Evolutionary conservation across 2,329 filamentous ascomycete species (phyloP).

Genomic region (Aspergillus proliferans): DNA sequence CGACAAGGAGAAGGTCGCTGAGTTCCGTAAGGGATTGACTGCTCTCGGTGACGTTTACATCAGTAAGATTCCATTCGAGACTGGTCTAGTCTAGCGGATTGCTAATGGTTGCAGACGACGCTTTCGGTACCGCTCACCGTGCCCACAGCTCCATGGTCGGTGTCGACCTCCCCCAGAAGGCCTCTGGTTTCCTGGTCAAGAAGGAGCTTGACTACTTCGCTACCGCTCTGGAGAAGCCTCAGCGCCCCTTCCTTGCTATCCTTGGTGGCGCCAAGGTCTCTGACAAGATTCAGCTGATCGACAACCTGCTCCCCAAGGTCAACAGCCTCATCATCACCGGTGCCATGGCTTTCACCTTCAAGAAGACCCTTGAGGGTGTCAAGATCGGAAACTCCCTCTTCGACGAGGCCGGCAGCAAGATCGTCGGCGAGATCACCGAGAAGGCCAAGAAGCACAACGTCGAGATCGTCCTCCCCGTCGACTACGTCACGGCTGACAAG

Average conservation of each 20-base stretch:
- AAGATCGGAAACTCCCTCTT: conserved; percentile 87
- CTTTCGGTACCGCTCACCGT: conserved; percentile 96
- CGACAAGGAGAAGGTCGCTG: conserved; percentile 82
- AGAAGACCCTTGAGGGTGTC: conserved; percentile 92
- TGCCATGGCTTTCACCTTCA: conserved; percentile 99
- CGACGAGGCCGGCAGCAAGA: conserved; percentile 90
- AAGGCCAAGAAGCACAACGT: conserved; percentile 97
- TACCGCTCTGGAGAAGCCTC: conserved; percentile 84
- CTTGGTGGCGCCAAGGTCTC: conserved; percentile 97
- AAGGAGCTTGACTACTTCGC: conserved; percentile 99
- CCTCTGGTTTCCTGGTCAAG: conserved; percentile 98
- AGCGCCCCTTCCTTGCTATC: conserved; percentile 96
- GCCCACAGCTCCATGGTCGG: conserved; percentile 99
- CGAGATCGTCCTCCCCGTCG: conserved; percentile 86
- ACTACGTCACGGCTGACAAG: conserved; percentile 95
- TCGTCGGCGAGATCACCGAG: conserved; percentile 75
- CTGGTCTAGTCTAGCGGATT: background rate
- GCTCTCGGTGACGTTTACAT: conserved; percentile 92
- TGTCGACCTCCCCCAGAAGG: conserved; percentile 90
- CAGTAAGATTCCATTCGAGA: conserved; percentile 56
- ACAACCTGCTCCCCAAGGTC: conserved; percentile 98
- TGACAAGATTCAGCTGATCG: conserved; percentile 99
- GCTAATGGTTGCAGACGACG: conserved; percentile 63
- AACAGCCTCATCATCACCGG: conserved; percentile 95
- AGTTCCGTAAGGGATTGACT: conserved; percentile 93